Evolutionary conservation across 495 filamentous ascomycete species (phyloP), one percentile per base, ranked within the genome.

Genomic region (Penicillium paxilli): DNA sequence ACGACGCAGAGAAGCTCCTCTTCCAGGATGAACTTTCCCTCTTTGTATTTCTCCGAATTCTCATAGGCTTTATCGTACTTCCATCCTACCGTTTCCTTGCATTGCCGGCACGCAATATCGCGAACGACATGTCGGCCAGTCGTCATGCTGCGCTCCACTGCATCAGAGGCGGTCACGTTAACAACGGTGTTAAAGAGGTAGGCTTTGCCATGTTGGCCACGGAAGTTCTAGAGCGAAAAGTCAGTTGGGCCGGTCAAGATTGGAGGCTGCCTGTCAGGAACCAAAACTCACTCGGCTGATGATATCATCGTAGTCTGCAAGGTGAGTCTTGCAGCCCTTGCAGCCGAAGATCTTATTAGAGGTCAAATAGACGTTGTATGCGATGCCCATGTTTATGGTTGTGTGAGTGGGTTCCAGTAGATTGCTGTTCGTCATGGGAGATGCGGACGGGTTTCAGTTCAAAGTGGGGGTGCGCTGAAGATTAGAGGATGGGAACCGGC

Each of bases 21-120:
- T 77, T 98, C 94, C 54, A 98, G 80, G 49, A 98, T 98, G 66
- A 88, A 98, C 73, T 97, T 97, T 35, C 91, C 92, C 76, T 98
- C 94, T 77, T 98, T 98, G 73, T 98, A 98, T 76, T 96, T 96
- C 82, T 98, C 93, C 52, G 76, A 83, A 41, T 73, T 62, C 81
- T 98, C 94, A 65, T 86, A 97, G 24, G 94, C 94, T 74, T 95
- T 95, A 71, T 98, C 94, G 74, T 98, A 98, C 75, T 96, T 98
- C 94, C 94, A 98, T 21, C 94, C 94, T 48, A 98, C 94, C 44
- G 87, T 89, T 67, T 89, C 87, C 60, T 86, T 87, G 84, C 94
- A 98, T 73, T 93, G 87, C 47, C 86, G 78, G 74, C 94, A 98
- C 35, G 70, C 70, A 62, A 98, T 96, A 70, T 98, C 94, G 44